Evolutionary conservation across 1,284 basidiomycete species (phyloP), one percentile per base, ranked within the genome.

Genomic region (Laetiporus sulphureus): DNA sequence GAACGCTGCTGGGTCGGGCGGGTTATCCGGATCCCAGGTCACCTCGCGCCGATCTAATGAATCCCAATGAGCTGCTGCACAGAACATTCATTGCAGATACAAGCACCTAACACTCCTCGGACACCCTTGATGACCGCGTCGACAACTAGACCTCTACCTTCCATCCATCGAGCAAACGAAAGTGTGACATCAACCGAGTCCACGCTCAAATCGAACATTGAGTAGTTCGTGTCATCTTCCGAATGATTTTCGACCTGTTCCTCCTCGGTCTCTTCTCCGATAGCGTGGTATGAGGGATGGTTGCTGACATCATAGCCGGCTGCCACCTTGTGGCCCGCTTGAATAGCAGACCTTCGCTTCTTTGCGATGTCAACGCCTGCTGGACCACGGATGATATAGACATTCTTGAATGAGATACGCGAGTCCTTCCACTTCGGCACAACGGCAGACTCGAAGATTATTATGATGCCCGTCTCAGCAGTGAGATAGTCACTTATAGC

Each of bases 381-480:
- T 1, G 89, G 86, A 4, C 91, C 77, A 2, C 91, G 81, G 10
- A 92, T 94, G 33, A 99, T 74, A 56, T 91, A 98, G 33, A 99
- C 94, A 53, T 98, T 97, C 58, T 92, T 91, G 73, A 99, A 96
- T 1, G 91, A 92, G 47, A 99, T 89, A 16, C 86, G 83, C 12
- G 91, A 94, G 55, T 95, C 91, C 47, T 91, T 91, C 92, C 95
- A 98, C 60, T 93, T 93, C 3, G 95, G 95, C 4, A 99, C 93
- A 53, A 99, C 94, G 21, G 96, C 96, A 5, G 90, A 93, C 64
- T 98, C 95, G 61, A 98, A 99, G 38, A 96, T 89, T 52, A 99
- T 86, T 3, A 83, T 93, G 33, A 96, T 83, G 0, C 96, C 96
- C 0, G 93, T 96, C 60, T 94, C 87, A 0, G 83, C 73, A 1